phyloP scores from a whole-genome alignment of 257 asterid genomes.

The Rhazya stricta region DNA sequence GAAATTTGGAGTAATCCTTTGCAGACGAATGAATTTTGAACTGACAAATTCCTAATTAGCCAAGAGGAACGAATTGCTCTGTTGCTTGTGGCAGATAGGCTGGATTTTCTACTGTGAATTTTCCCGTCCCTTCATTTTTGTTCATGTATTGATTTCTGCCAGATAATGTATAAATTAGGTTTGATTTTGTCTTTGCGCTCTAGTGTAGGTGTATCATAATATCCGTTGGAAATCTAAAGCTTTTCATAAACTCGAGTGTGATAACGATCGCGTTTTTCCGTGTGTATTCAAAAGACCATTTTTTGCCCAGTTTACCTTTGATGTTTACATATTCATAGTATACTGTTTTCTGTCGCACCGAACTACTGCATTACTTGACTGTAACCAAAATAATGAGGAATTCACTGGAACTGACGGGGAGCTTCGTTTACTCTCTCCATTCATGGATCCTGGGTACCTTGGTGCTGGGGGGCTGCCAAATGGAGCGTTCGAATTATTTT shows the following conservation, averaged over 20 bases:
- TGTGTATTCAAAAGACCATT: too few relatives aligned
- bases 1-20: slow-evolving; percentile 18
- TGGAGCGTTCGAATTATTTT: too few relatives aligned
- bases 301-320: too few relatives aligned
- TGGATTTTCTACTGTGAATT: not conserved
- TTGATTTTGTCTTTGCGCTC: not conserved
- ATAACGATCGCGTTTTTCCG: not conserved
- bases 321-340: too few relatives aligned
- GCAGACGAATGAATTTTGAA: not conserved
- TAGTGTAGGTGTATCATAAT: not conserved
- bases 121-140: not conserved
- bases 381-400: too few relatives aligned
- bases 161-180: slow-evolving; percentile 7
- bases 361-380: too few relatives aligned
- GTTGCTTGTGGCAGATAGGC: not conserved
- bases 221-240: not conserved
- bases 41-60: not conserved
- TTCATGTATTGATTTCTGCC: not conserved
- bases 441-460: too few relatives aligned
- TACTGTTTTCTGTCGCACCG: too few relatives aligned
- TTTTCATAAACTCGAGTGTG: not conserved
- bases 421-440: too few relatives aligned
- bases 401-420: too few relatives aligned
- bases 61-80: not conserved
- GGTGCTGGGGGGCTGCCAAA: too few relatives aligned